Evolutionary conservation across 2,329 filamentous ascomycete species (phyloP), one percentile per base, ranked within the genome.

Genomic region (Raffaelea deltoideospora): DNA sequence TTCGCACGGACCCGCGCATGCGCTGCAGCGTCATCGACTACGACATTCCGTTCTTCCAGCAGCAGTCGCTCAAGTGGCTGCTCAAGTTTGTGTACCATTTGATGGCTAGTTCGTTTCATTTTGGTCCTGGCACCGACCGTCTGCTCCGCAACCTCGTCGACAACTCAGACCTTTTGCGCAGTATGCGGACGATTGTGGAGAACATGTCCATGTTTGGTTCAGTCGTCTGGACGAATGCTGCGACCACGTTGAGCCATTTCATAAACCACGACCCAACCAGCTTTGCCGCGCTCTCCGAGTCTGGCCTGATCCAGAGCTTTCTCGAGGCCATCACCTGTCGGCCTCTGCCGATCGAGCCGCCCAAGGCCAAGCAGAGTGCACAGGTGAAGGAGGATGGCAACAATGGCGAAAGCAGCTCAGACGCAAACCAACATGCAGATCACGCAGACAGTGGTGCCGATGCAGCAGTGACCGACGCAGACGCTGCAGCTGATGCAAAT

Each of bases 241-340:
- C 94, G 43, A 87, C 79, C 37, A 88, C 95, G 39, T 64, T 98
- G 35, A 90, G 84, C 51, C 88, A 85, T 48, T 98, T 98, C 56
- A 93, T 99, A 49, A 92, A 99, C 58, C 95, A 96, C 52, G 90
- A 98, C 50, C 90, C 90, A 0, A 98, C 90, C 1, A 98, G 90
- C 55, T 98, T 94, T 54, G 80, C 85, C 21, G 85, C 94, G 19
- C 90, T 99, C 45, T 85, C 84, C 13, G 90, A 99, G 58, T 88
- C 90, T 35, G 86, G 86, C 18, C 69, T 98, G 47, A 87, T 90
- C 49, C 80, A 80, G 52, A 83, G 77, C 35, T 80, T 95, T 40
- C 66, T 99, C 13, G 79, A 88, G 54, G 76, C 87, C 4, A 72
- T 96, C 37, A 92, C 76, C 2, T 66, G 70, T 5, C 61, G 59